phyloP scores from a whole-genome alignment of 2,329 filamentous ascomycete species.

The Metarhizium brunneum region DNA sequence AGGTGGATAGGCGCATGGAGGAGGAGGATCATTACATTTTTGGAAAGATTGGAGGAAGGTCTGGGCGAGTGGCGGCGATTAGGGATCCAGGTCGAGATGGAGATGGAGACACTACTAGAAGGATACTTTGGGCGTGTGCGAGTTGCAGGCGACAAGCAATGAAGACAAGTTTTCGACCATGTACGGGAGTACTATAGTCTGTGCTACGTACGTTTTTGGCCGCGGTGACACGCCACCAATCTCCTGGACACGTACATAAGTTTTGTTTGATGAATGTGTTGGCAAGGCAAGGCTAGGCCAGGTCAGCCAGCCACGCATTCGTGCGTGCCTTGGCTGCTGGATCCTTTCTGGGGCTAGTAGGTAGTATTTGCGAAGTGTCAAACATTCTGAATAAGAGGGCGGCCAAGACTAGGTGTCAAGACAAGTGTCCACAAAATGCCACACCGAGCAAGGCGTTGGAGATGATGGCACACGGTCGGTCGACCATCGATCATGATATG shows the following conservation, averaged over 20 bases:
- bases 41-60: not conserved
- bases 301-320: not conserved
- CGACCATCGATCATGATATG: too few species aligned
- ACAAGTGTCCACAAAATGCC: too few species aligned
- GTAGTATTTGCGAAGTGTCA: too few species aligned
- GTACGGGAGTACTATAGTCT: not conserved
- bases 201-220: too few species aligned
- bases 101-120: too few species aligned
- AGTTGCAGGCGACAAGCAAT: constrained; percentile 3
- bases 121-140: not conserved
- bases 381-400: not conserved
- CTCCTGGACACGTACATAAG: not conserved
- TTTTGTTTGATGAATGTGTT: too few species aligned
- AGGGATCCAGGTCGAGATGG: not conserved
- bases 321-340: not conserved
- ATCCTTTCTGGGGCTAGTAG: not conserved
- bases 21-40: not conserved
- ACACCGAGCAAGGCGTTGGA: too few species aligned
- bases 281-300: not conserved
- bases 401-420: not conserved
- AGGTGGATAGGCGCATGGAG: not conserved
- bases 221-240: not conserved
- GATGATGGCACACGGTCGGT: too few species aligned
- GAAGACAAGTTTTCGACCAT: not conserved
- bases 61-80: not conserved